Percentiles rank a stretch among this genome's conserved stretches.
phyloP scores from a whole-genome alignment of 495 filamentous ascomycete genomes.

The Annulohypoxylon nitens region DNA sequence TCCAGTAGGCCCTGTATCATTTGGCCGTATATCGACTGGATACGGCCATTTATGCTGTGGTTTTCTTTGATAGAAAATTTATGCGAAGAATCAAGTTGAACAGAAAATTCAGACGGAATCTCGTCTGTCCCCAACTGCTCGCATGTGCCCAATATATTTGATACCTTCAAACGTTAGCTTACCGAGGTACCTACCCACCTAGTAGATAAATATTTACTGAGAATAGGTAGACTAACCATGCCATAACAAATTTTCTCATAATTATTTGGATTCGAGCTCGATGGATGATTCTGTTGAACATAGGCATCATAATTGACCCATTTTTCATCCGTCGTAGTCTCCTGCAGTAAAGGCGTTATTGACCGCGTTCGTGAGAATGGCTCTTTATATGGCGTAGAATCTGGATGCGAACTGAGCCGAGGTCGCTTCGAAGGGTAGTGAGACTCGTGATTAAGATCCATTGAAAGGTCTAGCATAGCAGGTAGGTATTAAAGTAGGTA shows the following conservation, averaged over 20 bases:
- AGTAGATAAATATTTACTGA: too few relatives aligned
- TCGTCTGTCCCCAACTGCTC: neutral
- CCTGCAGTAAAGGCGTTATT: neutral
- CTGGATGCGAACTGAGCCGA: neutral
- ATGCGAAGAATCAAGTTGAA: neutral
- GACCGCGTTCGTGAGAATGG: neutral
- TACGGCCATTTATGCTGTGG: neutral
- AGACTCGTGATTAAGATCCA: neutral
- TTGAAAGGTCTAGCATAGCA: neutral
- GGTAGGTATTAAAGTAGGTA: too few relatives aligned
- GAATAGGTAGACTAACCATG: neutral
- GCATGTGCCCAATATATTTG: neutral
- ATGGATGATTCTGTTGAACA: too few relatives aligned
- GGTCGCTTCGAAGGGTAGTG: neutral
- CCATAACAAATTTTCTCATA: neutral
- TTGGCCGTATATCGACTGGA: neutral
- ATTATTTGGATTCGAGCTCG: too few relatives aligned
- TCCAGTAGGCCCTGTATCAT: neutral
- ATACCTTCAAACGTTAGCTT: neutral
- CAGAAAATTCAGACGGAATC: neutral
- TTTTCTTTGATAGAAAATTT: neutral
- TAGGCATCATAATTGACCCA: neutral
- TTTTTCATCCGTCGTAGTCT: neutral
- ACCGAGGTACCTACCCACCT: too few relatives aligned
- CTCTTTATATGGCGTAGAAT: neutral